A percentile compares a stretch with the other conserved stretches of the same genome.
These are phyloP conservation scores for Larix kaempferi DNA, from an alignment of 75 land plant genomes.

Conservation along the genomic window DNA sequence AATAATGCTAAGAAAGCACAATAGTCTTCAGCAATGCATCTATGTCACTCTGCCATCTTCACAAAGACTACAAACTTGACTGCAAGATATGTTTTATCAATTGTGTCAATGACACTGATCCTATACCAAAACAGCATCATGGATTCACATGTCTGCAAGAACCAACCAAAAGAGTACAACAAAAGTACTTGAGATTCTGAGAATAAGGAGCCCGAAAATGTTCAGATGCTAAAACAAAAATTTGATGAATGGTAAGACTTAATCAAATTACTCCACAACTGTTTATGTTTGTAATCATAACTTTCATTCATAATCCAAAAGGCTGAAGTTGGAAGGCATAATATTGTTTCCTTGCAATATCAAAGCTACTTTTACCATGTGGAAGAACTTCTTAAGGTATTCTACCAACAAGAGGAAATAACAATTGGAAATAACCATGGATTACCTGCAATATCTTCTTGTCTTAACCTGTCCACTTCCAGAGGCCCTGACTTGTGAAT, in stretches of 20 bases:
- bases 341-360: neutral
- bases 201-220: neutral
- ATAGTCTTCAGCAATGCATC: neutral
- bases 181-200: neutral
- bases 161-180: neutral
- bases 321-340: neutral
- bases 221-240: conserved; percentile 2
- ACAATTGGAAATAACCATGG: neutral
- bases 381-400: neutral
- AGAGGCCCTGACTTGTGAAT: neutral
- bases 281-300: neutral
- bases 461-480: neutral
- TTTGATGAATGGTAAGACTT: neutral
- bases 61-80: neutral
- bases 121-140: neutral
- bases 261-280: neutral
- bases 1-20: neutral
- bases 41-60: neutral
- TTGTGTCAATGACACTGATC: neutral
- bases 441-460: conserved; percentile 8
- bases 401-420: neutral
- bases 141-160: conserved; percentile 1
- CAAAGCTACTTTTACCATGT: neutral
- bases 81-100: neutral
- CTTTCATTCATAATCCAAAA: neutral